These are phyloP conservation scores for Malus hybrid DNA, from an alignment of 331 rosid species.

Conservation along the genomic window DNA sequence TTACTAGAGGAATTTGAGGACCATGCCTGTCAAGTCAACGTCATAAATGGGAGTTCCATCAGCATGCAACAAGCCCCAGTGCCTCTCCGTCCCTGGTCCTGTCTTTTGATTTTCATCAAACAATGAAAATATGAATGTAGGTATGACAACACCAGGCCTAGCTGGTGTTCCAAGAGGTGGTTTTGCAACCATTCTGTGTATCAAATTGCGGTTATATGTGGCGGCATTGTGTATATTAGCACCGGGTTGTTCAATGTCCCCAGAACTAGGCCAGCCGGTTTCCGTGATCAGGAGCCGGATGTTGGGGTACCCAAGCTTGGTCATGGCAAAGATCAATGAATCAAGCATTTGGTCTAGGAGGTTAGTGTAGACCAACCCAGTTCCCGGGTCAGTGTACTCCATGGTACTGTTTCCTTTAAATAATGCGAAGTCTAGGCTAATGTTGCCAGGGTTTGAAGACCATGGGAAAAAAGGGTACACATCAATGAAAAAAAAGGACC, in stretches of 20 bases:
- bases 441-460: constrained; percentile 38
- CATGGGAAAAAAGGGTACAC: constrained; percentile 74
- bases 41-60: constrained; percentile 55
- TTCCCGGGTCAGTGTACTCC: constrained; percentile 26
- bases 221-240: constrained; percentile 61
- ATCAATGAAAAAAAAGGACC: constrained; percentile 64
- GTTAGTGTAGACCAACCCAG: constrained; percentile 53
- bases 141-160: constrained; percentile 48
- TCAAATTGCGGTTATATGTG: constrained; percentile 53
- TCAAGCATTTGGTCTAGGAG: constrained; percentile 87
- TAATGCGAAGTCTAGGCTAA: constrained; percentile 59
- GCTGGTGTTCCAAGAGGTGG: constrained; percentile 66
- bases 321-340: constrained; percentile 61
- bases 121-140: constrained; percentile 63
- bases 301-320: constrained; percentile 50
- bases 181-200: constrained; percentile 34
- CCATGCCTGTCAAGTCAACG: constrained; percentile 48
- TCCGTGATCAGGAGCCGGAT: constrained; percentile 50
- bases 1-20: background rate
- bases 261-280: constrained; percentile 75
- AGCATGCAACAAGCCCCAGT: constrained; percentile 59
- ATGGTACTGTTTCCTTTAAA: constrained; percentile 16
- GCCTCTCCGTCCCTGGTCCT: constrained; percentile 61
- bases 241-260: constrained; percentile 39
- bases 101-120: constrained; percentile 61